Percentiles rank a stretch among this genome's conserved stretches.
Conservation (phyloP, 371 early-diverging fungal species). For the Umbelopsis sp. region DNA sequence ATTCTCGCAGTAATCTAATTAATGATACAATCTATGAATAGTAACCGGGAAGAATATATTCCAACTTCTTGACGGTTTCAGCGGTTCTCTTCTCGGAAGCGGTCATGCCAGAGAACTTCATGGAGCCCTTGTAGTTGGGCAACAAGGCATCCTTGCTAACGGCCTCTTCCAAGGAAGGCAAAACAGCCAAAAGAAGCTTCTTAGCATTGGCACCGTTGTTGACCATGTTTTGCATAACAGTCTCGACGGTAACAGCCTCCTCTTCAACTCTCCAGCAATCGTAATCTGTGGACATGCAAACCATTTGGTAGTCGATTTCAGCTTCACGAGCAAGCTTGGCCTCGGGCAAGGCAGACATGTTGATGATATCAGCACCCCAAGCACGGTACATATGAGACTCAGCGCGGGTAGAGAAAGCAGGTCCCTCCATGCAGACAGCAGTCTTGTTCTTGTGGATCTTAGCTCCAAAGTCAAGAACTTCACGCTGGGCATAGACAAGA, state of each 20-base stretch:
- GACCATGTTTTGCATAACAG: conserved; percentile 89
- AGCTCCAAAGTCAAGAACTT: conserved; percentile 45
- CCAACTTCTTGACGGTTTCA: conserved; percentile 73
- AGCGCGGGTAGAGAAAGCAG: conserved; percentile 95
- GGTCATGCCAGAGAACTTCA: conserved; percentile 80
- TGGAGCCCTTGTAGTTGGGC: conserved; percentile 71
- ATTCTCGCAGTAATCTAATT: not conserved
- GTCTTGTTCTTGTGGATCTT: conserved; percentile 82
- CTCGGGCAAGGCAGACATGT: conserved; percentile 97
- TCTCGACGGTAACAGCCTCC: conserved; percentile 90
- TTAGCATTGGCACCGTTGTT: conserved; percentile 87
- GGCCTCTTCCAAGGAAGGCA: conserved; percentile 76
- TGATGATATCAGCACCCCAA: conserved; percentile 94
- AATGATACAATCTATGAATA: conserved; percentile 36
- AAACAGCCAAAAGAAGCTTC: conserved; percentile 72
- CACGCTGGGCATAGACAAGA: conserved; percentile 65
- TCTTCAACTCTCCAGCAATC: conserved; percentile 96
- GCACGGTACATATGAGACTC: conserved; percentile 95
- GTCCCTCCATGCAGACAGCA: conserved; percentile 96
- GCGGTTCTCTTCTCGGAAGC: conserved; percentile 70
- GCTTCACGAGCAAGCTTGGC: conserved; percentile 97
- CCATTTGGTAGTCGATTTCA: conserved; percentile 96
- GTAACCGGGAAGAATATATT: conserved; percentile 84
- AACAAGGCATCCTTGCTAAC: conserved; percentile 48
- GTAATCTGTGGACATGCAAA: conserved; percentile 99